phyloP scores from a whole-genome alignment of 352 stramenopile genomes.

The Phytophthora palmivora region DNA sequence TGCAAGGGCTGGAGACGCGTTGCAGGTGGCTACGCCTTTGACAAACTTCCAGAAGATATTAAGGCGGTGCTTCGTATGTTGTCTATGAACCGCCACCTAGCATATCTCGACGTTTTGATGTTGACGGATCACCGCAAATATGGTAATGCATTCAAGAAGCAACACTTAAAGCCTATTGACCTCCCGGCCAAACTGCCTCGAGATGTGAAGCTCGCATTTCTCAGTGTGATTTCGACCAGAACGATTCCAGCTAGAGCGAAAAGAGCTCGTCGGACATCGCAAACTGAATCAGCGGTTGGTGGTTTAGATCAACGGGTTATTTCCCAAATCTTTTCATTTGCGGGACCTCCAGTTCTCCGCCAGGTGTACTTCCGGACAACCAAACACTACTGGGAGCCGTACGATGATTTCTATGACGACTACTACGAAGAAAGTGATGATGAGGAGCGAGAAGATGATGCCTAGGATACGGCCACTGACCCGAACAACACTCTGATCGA shows the following conservation, averaged over 20 bases:
- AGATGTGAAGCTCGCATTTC: slow-evolving; percentile 9
- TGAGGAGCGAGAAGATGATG: no score
- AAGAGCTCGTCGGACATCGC: no score
- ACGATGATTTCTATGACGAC: no score
- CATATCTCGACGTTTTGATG: slow-evolving; percentile 15
- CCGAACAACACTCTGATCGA: no score
- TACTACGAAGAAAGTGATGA: no score
- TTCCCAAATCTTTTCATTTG: slow-evolving; percentile 19
- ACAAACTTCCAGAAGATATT: slow-evolving; percentile 2
- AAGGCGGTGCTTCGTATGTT: slow-evolving; percentile 12
- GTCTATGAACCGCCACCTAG: slow-evolving; percentile 8
- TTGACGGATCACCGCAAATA: slow-evolving; percentile 1
- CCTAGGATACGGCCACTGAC: no score
- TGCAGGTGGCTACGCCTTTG: neutral
- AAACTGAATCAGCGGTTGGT: no score
- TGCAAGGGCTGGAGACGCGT: slow-evolving; percentile 1
- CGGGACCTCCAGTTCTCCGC: slow-evolving; percentile 6
- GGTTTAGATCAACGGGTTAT: slow-evolving; percentile 10
- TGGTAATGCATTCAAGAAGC: slow-evolving; percentile 6
- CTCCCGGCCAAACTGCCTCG: neutral
- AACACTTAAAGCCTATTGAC: slow-evolving; percentile 11
- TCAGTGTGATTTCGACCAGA: slow-evolving; percentile 12
- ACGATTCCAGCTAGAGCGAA: neutral
- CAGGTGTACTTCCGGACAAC: no score
- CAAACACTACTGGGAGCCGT: no score